Evolutionary conservation across 148 eudicot species (phyloP), one percentile per base, ranked within the genome.

Genomic region (Rhododendron mucronatum): DNA sequence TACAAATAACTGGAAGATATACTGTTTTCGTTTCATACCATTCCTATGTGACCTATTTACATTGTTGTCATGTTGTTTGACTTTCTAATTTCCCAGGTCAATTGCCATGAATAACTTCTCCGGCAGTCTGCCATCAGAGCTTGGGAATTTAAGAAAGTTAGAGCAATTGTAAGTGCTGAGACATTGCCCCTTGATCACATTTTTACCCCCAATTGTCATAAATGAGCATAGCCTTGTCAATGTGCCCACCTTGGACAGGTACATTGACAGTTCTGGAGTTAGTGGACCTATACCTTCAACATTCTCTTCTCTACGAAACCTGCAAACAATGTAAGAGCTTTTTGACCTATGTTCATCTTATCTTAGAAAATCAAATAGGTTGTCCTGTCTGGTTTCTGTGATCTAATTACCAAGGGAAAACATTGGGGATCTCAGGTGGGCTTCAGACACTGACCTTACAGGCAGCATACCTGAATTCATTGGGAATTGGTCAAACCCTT

Each of bases 381-480:
- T 57, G 63, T 61, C 67, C 26, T 7, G n/a, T 5, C 67, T 20
- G 1, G 67, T 20, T 61, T 61, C 67, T 61, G 67, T 61, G 67
- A 61, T 39, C 7, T 78, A 83, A 16, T 78, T 41, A 48, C 50
- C 1, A 75, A 82, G 71, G 33, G n/a, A 50, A 14, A 77, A 6
- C 69, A 73, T 71, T 86, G 50, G 81, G 26, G 59, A 16, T 84
- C 85, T 88, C 90, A 96, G 98, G 89, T 93, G 96, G 96, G 98
- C 92, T 35, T 92, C 96, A 23, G 98, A 94, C 76, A 88, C 57
- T 82, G 94, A 89, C 83, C 85, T 94, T 78, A 94, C 92, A 0
- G 98, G 98, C 67, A 65, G 79, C 30, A 91, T 94, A 87, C 98
- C 98, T 23, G 91, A 89, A 20, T 96, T 92, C 86, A 91, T 94